Percentiles rank a stretch among this genome's conserved stretches.
Conservation (phyloP, 768 basidiomycete species). For the Phlebiopsis flavidoalba region DNA sequence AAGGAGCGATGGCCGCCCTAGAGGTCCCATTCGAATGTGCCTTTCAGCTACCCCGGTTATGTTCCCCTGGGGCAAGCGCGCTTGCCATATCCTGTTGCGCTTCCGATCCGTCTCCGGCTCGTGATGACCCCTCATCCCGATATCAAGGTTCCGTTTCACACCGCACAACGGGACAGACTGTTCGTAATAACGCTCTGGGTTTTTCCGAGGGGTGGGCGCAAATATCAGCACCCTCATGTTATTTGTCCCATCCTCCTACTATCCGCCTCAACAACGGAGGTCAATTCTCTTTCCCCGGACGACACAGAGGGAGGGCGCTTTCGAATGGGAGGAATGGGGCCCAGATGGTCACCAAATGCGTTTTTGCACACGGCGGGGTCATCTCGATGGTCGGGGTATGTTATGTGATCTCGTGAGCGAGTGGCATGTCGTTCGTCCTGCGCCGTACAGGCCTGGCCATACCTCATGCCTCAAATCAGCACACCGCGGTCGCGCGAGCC, state of each 20-base stretch:
- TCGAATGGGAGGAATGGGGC: conserved; percentile 51
- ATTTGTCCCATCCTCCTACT: conserved; percentile 38
- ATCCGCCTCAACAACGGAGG: conserved; percentile 26
- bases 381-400: conserved; percentile 50
- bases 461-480: background rate
- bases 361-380: conserved; percentile 17
- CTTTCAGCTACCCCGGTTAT: conserved; percentile 41
- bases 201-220: conserved; percentile 22
- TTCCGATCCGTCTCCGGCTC: conserved; percentile 50
- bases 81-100: conserved; percentile 39
- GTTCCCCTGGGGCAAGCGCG: conserved; percentile 19
- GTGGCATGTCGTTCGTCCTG: conserved; percentile 43
- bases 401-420: too few relatives aligned
- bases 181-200: conserved; percentile 44
- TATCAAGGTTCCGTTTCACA: conserved; percentile 41
- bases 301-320: conserved; percentile 20
- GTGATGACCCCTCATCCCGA: conserved; percentile 34
- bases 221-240: conserved; percentile 30
- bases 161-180: conserved; percentile 36
- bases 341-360: conserved; percentile 41
- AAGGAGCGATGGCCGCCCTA: conserved; percentile 24
- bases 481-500: conserved; percentile 6
- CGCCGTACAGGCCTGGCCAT: conserved; percentile 9
- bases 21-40: conserved; percentile 30
- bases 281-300: conserved; percentile 18